Conservation (phyloP, 305 asterid genomes). For the Fraxinus latifolia region DNA sequence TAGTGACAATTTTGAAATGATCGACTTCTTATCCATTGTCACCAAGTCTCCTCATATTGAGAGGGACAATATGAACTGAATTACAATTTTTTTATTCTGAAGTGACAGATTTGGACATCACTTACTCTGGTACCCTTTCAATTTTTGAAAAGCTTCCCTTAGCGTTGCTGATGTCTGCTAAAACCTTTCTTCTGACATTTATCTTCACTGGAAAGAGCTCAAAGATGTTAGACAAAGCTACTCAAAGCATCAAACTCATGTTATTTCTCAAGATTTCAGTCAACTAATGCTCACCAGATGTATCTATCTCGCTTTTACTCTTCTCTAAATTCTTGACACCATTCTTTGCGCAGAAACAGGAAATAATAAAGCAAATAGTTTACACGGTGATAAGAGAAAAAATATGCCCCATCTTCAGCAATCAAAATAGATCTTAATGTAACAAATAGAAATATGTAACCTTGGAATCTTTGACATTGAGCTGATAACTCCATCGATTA, state of each 20-base stretch:
- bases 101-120: slow-evolving; percentile 19
- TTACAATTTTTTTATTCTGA: background rate
- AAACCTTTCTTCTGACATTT: slow-evolving; percentile 58
- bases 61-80: background rate
- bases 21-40: background rate
- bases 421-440: background rate
- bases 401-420: background rate
- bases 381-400: background rate
- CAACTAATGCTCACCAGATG: slow-evolving; percentile 41
- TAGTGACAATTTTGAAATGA: slow-evolving; percentile 2
- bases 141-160: slow-evolving; percentile 41
- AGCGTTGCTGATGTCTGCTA: slow-evolving; percentile 79
- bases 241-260: slow-evolving; percentile 8
- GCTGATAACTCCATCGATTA: slow-evolving; percentile 23
- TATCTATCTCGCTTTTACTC: slow-evolving; percentile 38
- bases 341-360: slow-evolving; percentile 34
- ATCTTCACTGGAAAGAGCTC: slow-evolving; percentile 45
- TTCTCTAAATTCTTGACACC: slow-evolving; percentile 44
- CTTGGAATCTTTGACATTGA: slow-evolving; percentile 35
- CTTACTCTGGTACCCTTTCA: slow-evolving; percentile 51
- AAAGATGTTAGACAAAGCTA: slow-evolving; percentile 20
- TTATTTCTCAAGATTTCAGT: background rate
- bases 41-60: background rate
- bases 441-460: slow-evolving; percentile 30
- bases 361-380: slow-evolving; percentile 13